Evolutionary conservation across 1,139 yeast genomes (phyloP), one percentile per base, ranked within the genome.

Genomic region (Lodderomyces theae): DNA sequence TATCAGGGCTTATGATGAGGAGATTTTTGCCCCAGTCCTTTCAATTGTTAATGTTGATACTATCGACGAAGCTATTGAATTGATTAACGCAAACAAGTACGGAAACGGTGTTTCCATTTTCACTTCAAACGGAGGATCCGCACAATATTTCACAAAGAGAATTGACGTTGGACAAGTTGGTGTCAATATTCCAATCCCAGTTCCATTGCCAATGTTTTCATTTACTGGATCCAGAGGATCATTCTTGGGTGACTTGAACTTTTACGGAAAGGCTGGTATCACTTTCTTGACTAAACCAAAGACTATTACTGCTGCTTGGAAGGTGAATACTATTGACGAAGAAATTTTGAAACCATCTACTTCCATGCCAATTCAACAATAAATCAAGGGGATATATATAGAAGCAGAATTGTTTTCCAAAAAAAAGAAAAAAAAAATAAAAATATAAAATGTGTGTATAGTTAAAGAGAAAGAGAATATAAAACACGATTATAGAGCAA

Each of bases 101-200:
- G 92, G 92, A 47, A 84, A 84, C 56, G 92, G 92, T 43, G 80
- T 79, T 29, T 76, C 89, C 11, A 64, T 84, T 47, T 84, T 83
- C 69, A 84, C 92, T 16, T 67, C 74, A 25, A 78, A 85, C 1
- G 92, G 92, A 13, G 70, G 85, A 18, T 70, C 79, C 17, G 84
- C 86, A 2, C 83, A 82, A 64, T 79, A 79, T 58, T 84, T 83
- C 70, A 81, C 77, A 57, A 80, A 78, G 65, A 75, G 79, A 52
- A 78, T 83, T 46, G 86, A 82, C 45, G 80, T 83, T 45, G 92
- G 92, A 21, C 90, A 84, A 63, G 86, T 84, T 42, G 92, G 92
- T 46, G 74, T 84, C 54, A 84, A 84, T 53, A 88, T 84, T 37
- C 90, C 92, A 21, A 84, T 84, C 50, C 92, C 90, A n/a, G 92